Conservation (phyloP, 2,329 filamentous ascomycete genomes). For the Orbilia blumenaviensis region DNA sequence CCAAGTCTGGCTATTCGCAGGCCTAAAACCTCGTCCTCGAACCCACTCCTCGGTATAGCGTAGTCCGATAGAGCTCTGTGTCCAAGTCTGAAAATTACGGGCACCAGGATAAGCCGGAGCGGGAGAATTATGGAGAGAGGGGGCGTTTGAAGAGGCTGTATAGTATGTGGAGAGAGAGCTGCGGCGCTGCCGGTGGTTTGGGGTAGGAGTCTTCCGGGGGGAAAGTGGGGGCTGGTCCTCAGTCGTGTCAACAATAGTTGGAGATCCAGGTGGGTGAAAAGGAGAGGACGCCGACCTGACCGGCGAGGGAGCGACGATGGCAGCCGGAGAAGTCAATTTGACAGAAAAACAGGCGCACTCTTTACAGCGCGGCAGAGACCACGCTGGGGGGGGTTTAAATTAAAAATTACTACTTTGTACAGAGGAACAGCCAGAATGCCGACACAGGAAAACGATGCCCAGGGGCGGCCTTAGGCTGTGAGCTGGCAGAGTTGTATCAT, state of each 20-base stretch:
- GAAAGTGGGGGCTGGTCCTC: slow-evolving; percentile 13
- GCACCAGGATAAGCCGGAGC: slow-evolving; percentile 11
- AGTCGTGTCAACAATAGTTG: slow-evolving; percentile 29
- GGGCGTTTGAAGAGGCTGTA: slow-evolving; percentile 51
- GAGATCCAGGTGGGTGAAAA: slow-evolving; percentile 35
- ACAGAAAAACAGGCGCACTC: slow-evolving; percentile 25
- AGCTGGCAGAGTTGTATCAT: slow-evolving; percentile 19
- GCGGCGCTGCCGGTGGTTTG: slow-evolving; percentile 47
- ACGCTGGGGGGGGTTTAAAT: slow-evolving; percentile 11
- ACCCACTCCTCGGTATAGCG: slow-evolving; percentile 54
- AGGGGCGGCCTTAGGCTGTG: neutral
- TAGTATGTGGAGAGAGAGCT: slow-evolving; percentile 51
- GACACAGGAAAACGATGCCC: neutral
- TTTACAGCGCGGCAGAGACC: neutral
- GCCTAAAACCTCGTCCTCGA: slow-evolving; percentile 49
- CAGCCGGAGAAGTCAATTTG: slow-evolving; percentile 35
- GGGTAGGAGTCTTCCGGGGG: slow-evolving; percentile 42
- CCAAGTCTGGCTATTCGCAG: slow-evolving; percentile 48
- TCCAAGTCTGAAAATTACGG: slow-evolving; percentile 44
- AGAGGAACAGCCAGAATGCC: neutral
- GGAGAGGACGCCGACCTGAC: slow-evolving; percentile 42
- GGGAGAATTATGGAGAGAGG: slow-evolving; percentile 44
- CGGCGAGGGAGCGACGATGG: slow-evolving; percentile 23
- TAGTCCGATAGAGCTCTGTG: slow-evolving; percentile 34
- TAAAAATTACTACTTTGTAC: neutral